Evolutionary conservation across 805 yeast species (phyloP).

Genomic region (Metschnikowia reukaufii): DNA sequence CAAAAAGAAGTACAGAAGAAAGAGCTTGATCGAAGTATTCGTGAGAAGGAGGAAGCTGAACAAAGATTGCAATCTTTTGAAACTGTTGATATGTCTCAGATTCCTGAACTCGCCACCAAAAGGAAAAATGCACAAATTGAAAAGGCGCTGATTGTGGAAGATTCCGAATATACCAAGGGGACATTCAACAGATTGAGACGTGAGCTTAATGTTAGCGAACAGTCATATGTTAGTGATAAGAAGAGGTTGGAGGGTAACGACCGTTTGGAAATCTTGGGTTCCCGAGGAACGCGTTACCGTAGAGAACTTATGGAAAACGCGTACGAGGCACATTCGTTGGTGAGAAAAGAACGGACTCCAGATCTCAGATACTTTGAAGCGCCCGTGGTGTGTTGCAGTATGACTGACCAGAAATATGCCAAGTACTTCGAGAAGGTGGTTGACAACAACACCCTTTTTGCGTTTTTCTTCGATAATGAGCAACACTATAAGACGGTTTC

Average conservation of each 20-base stretch:
- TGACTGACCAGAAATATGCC: constrained; percentile 50
- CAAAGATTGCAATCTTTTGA: constrained; percentile 9
- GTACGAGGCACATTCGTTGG: constrained; percentile 32
- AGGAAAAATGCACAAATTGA: constrained; percentile 19
- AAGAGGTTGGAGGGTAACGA: constrained; percentile 38
- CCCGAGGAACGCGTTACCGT: constrained; percentile 25
- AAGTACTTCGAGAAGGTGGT: constrained; percentile 58
- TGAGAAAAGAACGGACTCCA: constrained; percentile 37
- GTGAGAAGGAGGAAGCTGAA: constrained; percentile 13
- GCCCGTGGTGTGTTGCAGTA: constrained; percentile 64
- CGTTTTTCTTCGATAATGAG: constrained; percentile 61
- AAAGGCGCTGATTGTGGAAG: constrained; percentile 31
- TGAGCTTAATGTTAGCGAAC: constrained; percentile 12
- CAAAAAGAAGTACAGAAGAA: constrained; percentile 15
- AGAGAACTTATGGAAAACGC: constrained; percentile 43
- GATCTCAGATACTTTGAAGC: constrained; percentile 64
- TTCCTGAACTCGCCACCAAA: constrained; percentile 5
- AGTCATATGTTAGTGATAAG: constrained; percentile 13
- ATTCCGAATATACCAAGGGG: constrained; percentile 12
- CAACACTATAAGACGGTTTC: constrained; percentile 50
- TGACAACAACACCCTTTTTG: constrained; percentile 51
- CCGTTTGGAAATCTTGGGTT: constrained; percentile 47
- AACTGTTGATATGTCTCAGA: constrained; percentile 10
- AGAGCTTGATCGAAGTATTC: constrained; percentile 13
- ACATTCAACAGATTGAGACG: constrained; percentile 9